Conservation (phyloP, 1,139 yeast genomes). For the Sugiyamaella sp. region DNA sequence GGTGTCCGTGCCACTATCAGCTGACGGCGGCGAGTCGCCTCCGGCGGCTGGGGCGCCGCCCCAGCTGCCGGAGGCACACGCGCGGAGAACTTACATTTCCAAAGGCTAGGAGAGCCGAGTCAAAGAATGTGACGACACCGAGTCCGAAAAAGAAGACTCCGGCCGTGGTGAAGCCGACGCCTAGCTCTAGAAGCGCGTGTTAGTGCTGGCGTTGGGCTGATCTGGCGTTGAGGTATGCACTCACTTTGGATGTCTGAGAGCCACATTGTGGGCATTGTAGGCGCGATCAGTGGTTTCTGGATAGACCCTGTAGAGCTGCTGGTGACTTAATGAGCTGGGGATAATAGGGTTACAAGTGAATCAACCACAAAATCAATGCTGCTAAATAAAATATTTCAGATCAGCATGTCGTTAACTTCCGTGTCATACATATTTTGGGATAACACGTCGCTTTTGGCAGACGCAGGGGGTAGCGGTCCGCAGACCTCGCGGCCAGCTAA, state of each 20-base stretch:
- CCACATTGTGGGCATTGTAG: conserved; percentile 56
- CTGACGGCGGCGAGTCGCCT: too few relatives aligned
- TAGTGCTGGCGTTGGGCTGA: neutral
- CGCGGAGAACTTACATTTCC: conserved; percentile 59
- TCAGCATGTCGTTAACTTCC: neutral
- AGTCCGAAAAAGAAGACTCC: conserved; percentile 75
- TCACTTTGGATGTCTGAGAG: conserved; percentile 75
- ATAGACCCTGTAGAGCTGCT: too few relatives aligned
- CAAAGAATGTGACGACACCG: conserved; percentile 86
- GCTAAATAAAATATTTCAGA: too few relatives aligned
- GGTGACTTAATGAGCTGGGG: neutral
- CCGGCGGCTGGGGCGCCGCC: conserved; percentile 15
- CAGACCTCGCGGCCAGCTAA: too few relatives aligned
- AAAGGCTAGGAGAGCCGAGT: conserved; percentile 83
- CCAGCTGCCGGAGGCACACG: conserved; percentile 1
- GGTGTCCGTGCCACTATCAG: neutral
- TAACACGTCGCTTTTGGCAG: neutral
- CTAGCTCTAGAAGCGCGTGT: conserved; percentile 60
- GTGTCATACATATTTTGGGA: neutral
- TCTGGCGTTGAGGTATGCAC: conserved; percentile 38
- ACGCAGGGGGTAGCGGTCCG: neutral
- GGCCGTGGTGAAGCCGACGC: conserved; percentile 91
- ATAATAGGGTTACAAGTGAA: too few relatives aligned
- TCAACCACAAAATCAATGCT: neutral
- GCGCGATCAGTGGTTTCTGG: neutral